Evolutionary conservation across 2,329 filamentous ascomycete genomes (phyloP).

Genomic region (Fusarium guadeloupense): DNA sequence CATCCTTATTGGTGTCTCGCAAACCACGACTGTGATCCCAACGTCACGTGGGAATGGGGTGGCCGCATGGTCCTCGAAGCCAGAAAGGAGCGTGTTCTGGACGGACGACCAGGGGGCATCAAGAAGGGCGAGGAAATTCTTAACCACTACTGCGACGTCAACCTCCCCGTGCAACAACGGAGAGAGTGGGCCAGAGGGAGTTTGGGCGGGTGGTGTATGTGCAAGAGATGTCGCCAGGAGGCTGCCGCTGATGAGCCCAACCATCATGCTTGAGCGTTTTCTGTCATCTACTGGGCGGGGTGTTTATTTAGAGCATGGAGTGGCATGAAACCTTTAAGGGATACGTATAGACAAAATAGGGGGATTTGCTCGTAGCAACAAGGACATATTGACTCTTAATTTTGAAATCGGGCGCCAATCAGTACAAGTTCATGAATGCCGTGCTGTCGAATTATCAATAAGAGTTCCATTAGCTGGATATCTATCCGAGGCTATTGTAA

Average conservation of each 20-base stretch:
- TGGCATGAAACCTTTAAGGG: conserved; percentile 11
- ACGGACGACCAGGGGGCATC: conserved; percentile 67
- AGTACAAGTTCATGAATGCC: not conserved
- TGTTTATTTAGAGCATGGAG: conserved; percentile 12
- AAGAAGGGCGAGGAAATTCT: conserved; percentile 84
- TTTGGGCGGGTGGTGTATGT: conserved; percentile 89
- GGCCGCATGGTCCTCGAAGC: conserved; percentile 78
- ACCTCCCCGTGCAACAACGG: conserved; percentile 78
- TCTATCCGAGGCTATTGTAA: not conserved
- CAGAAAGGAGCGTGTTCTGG: conserved; percentile 65
- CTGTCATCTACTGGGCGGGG: not conserved
- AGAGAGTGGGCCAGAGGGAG: conserved; percentile 90
- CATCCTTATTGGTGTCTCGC: conserved; percentile 96
- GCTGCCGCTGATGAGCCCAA: conserved; percentile 48
- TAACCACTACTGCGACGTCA: conserved; percentile 94
- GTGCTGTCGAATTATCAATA: not conserved
- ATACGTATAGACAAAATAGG: conserved; percentile 27
- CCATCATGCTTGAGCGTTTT: conserved; percentile 11
- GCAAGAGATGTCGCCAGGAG: conserved; percentile 81
- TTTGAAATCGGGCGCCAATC: not conserved
- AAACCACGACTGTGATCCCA: conserved; percentile 96
- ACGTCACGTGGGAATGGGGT: conserved; percentile 94
- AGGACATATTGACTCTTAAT: conserved; percentile 3
- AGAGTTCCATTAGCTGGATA: not conserved
- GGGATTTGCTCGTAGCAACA: not conserved